Base-by-base conservation (phyloP, 2,329 filamentous ascomycete genomes). In the Fusarium hostae region DNA sequence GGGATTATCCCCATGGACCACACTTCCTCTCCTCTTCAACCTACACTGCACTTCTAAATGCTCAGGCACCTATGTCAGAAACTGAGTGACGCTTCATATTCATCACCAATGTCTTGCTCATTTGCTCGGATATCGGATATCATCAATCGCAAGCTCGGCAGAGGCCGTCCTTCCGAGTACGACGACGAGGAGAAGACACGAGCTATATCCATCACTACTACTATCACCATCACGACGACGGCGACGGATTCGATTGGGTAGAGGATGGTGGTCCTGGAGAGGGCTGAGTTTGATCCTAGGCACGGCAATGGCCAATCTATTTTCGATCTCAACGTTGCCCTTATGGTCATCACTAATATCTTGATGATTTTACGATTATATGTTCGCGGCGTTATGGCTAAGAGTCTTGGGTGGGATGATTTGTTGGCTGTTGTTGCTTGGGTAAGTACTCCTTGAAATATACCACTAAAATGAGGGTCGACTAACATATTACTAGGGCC, bases 351-450 rank as follows among this genome's bases (percentile, higher is more conserved):
- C 30, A 75, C 73, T 11, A 57, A 64, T 28, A 24, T 72, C 15
- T 65, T 77, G 30, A 30, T 76, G 39, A 18, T 61, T 30, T 20
- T 61, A n/a, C 57, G 75, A 48, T n/a, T 76, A 11, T 71, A 76
- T 37, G 63, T 75, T 28, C 64, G 75, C 30, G 68, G 67, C 12
- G 57, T 72, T 34, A 66, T 76, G 45, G 63, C 52, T 20, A 76
- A 59, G 32, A 65, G 62, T 40, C 59, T 77, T 30, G 73, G 75
- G 6, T 50, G 59, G 55, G 75, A 76, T 48, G 75, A 76, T 43
- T 24, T 68, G 11, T 28, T 76, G n/a, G 71, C 73, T 26, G 30
- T 63, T 39, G 40, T 77, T 28, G 56, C 75, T 22, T 76, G 58
- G 60, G 75, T 77, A 32, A 68, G 63, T 51, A 34, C 30, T 18